phyloP scores from a whole-genome alignment of 176 grass and related monocot genomes.

The Puccinellia tenuiflora region DNA sequence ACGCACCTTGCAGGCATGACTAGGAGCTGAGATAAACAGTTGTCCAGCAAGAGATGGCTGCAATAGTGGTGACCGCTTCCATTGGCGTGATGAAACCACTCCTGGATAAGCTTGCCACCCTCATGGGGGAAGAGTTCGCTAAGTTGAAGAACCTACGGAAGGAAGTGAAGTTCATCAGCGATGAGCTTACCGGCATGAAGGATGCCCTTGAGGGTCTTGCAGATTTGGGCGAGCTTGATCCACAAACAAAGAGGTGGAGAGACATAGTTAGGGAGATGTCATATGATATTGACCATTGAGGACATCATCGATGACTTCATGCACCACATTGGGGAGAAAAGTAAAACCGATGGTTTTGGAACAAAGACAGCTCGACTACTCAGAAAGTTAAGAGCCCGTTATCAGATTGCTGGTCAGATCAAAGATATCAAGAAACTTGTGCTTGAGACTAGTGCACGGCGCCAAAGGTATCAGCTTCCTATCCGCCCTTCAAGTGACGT shows the following conservation, averaged over 20 bases:
- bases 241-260: background rate
- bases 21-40: background rate
- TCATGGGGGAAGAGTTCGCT: background rate
- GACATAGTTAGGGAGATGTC: background rate
- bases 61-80: background rate
- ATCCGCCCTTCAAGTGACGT: background rate
- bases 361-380: background rate
- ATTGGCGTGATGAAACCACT: background rate
- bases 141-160: background rate
- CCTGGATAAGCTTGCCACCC: background rate
- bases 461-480: background rate
- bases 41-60: background rate
- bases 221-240: background rate
- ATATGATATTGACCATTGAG: background rate
- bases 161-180: background rate
- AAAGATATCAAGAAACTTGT: background rate
- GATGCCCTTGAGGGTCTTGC: background rate
- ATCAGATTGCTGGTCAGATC: background rate
- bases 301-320: background rate
- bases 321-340: background rate
- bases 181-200: background rate
- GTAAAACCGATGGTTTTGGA: background rate
- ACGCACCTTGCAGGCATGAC: too few species aligned
- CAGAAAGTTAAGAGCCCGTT: background rate
- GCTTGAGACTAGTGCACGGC: background rate